Conservation (phyloP, 2,329 filamentous ascomycete species). For the Ophiostoma sp. region DNA sequence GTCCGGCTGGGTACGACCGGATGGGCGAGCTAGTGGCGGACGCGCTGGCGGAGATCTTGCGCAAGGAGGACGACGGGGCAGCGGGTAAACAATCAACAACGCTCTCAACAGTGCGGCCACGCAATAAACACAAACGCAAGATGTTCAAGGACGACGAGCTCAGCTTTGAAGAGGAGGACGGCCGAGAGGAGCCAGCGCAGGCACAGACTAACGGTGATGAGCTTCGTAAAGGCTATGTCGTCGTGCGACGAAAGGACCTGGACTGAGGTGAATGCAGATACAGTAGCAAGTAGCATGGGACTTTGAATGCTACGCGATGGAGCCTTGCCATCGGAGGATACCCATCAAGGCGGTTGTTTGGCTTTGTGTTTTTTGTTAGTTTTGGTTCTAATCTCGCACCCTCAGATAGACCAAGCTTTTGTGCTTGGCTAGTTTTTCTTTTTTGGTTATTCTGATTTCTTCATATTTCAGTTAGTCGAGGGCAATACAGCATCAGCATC, state of each 20-base stretch:
- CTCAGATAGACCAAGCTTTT: neutral
- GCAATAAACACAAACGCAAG: slow-evolving; percentile 16
- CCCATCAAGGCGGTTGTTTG: neutral
- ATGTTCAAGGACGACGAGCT: slow-evolving; percentile 39
- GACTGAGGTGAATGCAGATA: slow-evolving; percentile 34
- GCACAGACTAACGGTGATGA: slow-evolving; percentile 27
- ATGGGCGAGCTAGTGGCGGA: slow-evolving; percentile 56
- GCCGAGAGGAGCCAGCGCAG: slow-evolving; percentile 35
- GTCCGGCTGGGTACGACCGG: slow-evolving; percentile 54
- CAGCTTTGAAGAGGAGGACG: slow-evolving; percentile 47
- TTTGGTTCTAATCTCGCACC: neutral
- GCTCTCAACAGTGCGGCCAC: slow-evolving; percentile 18
- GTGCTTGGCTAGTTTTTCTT: neutral
- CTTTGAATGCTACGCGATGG: neutral
- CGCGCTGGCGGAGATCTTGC: slow-evolving; percentile 45
- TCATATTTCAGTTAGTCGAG: no score
- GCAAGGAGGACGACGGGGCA: slow-evolving; percentile 34
- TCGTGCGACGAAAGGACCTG: slow-evolving; percentile 49
- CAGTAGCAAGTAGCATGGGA: neutral
- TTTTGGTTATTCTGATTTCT: neutral
- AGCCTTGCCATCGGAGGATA: slow-evolving; percentile 15
- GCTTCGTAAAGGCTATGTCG: slow-evolving; percentile 49
- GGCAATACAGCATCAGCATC: neutral
- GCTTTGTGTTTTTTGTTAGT: neutral
- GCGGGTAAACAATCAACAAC: slow-evolving; percentile 15